Conservation (phyloP, 805 yeast species). For the Huiozyma sinensis region DNA sequence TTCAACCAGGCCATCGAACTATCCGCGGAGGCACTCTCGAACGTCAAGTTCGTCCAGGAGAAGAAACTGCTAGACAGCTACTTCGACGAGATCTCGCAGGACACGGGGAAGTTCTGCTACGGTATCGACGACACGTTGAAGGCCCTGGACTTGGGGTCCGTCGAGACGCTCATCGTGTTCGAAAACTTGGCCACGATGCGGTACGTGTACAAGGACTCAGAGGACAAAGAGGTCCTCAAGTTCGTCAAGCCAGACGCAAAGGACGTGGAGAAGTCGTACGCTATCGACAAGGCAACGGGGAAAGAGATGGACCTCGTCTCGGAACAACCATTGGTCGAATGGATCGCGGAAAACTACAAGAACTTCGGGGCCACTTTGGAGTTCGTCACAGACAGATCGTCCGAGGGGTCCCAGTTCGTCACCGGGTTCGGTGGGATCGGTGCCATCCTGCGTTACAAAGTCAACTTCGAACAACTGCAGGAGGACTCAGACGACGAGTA, state of each 20-base stretch:
- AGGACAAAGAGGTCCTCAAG: conserved; percentile 64
- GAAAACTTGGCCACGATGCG: conserved; percentile 84
- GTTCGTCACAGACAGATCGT: conserved; percentile 90
- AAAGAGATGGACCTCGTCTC: conserved; percentile 81
- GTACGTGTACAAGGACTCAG: conserved; percentile 73
- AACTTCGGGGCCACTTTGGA: conserved; percentile 92
- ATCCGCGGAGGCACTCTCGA: conserved; percentile 92
- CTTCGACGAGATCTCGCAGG: conserved; percentile 96
- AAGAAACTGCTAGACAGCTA: conserved; percentile 86
- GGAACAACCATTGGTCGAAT: conserved; percentile 82
- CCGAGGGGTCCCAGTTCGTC: conserved; percentile 98
- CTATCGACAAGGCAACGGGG: conserved; percentile 77
- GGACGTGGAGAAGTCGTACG: conserved; percentile 53
- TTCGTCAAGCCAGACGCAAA: conserved; percentile 64
- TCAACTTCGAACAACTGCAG: conserved; percentile 89
- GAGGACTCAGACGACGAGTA: conserved; percentile 86
- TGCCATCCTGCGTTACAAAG: conserved; percentile 89
- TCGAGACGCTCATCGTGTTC: conserved; percentile 84
- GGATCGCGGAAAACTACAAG: conserved; percentile 96
- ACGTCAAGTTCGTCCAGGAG: conserved; percentile 96
- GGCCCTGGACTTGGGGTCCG: conserved; percentile 93
- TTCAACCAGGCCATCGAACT: conserved; percentile 98
- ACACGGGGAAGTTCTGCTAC: conserved; percentile 94
- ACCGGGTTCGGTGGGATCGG: conserved; percentile 99
- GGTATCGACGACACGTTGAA: conserved; percentile 94